Base-by-base conservation (phyloP, 1,284 basidiomycete species). In the Cryptococcus sp. region DNA sequence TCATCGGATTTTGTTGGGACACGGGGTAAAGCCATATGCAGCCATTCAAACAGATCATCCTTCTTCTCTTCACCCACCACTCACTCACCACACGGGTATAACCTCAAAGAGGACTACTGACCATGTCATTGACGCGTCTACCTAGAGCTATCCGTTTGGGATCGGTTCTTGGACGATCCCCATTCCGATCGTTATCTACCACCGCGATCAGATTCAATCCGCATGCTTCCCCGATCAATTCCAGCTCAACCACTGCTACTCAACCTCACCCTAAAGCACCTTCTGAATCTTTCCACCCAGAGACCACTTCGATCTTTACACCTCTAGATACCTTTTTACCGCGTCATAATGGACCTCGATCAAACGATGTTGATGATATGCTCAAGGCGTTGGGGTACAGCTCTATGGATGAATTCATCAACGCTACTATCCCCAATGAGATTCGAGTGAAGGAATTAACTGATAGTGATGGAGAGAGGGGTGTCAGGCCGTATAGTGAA, bases 321-420 rank as follows among this genome's bases (percentile, higher is more conserved):
- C 84, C 90, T 1, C 80, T 95, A 58, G 93, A 97, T 79, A 88
- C 86, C 33, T 96, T 96, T 78, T 76, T 85, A 38, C 85, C 89
- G 65, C 84, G 93, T 46, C 93, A 97, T 74, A 85, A 96, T 64
- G 93, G 93, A 5, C 93, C 92, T 31, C 85, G 92, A 69, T 83
- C 85, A 58, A 74, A 78, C 37, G 90, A 94, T 74, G 82, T 86
- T 44, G 77, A 83, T 4, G 79, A 81, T 41, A 96, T 96, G 93
- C 86, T 96, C 63, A 76, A 81, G 10, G 79, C 81, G 53, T 78
- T 97, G 37, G 92, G 91, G 31, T 95, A 89, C 75, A 80, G 85
- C 58, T 86, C 87, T 34, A 86, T 97, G 82, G 90, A 95, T 53
- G 84, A 84, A 32, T 97, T 97, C 76, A 81, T 96, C 46, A 78